Conservation (phyloP, 495 filamentous ascomycete species). For the Talaromyces wortmannii region DNA sequence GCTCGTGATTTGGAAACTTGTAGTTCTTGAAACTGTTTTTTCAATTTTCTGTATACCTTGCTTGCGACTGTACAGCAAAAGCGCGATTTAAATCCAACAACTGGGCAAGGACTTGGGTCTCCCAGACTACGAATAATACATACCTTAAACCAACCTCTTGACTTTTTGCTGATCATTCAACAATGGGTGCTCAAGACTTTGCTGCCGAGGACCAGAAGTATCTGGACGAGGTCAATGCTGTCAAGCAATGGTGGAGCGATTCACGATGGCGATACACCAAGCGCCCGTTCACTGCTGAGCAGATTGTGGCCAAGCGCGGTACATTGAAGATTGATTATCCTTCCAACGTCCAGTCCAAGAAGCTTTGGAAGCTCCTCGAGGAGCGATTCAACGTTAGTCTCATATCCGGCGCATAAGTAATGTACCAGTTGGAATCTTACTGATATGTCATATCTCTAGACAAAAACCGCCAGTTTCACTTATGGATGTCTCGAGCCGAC, state of each 20-base stretch:
- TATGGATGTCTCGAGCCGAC: slow-evolving; percentile 97
- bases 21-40: slow-evolving; percentile 13
- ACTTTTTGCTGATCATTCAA: slow-evolving; percentile 13
- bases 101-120: neutral
- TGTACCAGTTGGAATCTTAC: neutral
- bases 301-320: slow-evolving; percentile 92
- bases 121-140: neutral
- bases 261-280: slow-evolving; percentile 89
- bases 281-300: slow-evolving; percentile 89
- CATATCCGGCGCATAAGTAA: neutral
- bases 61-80: too few species aligned
- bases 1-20: slow-evolving; percentile 25
- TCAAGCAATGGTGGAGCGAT: slow-evolving; percentile 92
- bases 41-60: slow-evolving; percentile 8
- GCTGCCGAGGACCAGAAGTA: slow-evolving; percentile 75
- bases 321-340: slow-evolving; percentile 88
- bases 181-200: slow-evolving; percentile 38
- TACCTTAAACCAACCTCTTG: slow-evolving; percentile 5
- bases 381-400: slow-evolving; percentile 65
- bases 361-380: slow-evolving; percentile 90
- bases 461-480: slow-evolving; percentile 79
- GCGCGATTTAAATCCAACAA: neutral
- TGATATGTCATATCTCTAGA: slow-evolving; percentile 34
- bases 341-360: slow-evolving; percentile 82
- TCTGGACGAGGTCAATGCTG: slow-evolving; percentile 71